These are phyloP conservation scores for Fagopyrum esculentum DNA, from an alignment of 148 eudicot species.

Conservation along the genomic window DNA sequence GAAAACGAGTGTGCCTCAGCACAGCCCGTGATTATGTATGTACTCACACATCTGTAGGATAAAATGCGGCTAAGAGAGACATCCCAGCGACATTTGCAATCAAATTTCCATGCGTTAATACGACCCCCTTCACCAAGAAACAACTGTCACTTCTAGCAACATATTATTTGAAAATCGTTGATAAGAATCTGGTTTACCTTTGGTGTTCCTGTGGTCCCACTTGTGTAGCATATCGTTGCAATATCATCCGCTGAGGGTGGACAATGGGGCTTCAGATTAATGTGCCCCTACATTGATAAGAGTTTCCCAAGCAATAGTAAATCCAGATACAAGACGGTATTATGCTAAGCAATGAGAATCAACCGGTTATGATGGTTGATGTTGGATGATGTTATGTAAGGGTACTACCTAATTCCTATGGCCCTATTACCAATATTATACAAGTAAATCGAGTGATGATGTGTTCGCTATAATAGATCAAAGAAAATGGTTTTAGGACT, in stretches of 20 bases:
- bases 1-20: too few relatives aligned
- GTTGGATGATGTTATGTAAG: background rate
- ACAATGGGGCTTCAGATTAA: slow-evolving; percentile 53
- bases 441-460: background rate
- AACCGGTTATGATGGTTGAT: background rate
- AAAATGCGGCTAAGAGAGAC: slow-evolving; percentile 32
- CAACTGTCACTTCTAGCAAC: background rate
- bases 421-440: background rate
- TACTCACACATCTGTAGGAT: slow-evolving; percentile 72
- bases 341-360: background rate
- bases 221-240: slow-evolving; percentile 91
- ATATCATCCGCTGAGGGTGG: slow-evolving; percentile 75
- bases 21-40: background rate
- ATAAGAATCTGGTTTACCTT: slow-evolving; percentile 43
- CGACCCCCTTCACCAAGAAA: slow-evolving; percentile 55
- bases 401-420: background rate
- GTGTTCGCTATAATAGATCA: background rate
- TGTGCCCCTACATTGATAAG: slow-evolving; percentile 38
- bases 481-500: background rate
- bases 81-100: slow-evolving; percentile 71
- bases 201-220: slow-evolving; percentile 97
- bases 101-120: slow-evolving; percentile 76
- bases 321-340: slow-evolving; percentile 9
- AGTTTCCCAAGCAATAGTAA: slow-evolving; percentile 8
- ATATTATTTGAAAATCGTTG: background rate